A percentile compares a stretch with the other conserved stretches of the same genome.
phyloP scores from a whole-genome alignment of 208 protist genomes.

The Leishmania turanica region DNA sequence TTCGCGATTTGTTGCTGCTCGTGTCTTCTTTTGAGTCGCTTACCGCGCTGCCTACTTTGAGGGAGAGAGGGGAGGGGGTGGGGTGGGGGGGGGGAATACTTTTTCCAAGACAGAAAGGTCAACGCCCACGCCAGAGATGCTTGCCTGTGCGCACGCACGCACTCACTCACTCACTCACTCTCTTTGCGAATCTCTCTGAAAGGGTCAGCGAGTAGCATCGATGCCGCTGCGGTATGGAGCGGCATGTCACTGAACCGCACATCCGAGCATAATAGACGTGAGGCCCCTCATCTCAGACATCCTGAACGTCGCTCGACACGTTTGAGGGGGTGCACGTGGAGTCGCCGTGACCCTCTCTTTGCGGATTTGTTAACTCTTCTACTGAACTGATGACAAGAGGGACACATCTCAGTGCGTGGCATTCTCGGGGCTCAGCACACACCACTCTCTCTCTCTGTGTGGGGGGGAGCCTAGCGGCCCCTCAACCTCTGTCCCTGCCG shows the following conservation, averaged over 20 bases:
- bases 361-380: neutral
- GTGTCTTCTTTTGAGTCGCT: too few relatives aligned
- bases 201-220: neutral
- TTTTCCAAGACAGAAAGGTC: neutral
- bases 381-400: neutral
- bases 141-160: neutral
- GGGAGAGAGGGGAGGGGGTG: too few relatives aligned
- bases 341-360: neutral
- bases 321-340: neutral
- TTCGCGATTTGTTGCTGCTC: neutral
- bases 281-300: neutral
- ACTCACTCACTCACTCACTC: neutral
- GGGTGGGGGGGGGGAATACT: too few relatives aligned
- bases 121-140: neutral
- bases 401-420: neutral
- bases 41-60: neutral
- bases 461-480: neutral
- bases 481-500: neutral
- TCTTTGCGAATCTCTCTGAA: neutral
- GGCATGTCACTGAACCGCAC: neutral
- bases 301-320: neutral
- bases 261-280: neutral
- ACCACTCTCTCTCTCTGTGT: neutral
- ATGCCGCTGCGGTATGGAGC: neutral
- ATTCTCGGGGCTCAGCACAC: neutral